phyloP scores from a whole-genome alignment of 441 rosid genomes.

The Mallotus repandus region DNA sequence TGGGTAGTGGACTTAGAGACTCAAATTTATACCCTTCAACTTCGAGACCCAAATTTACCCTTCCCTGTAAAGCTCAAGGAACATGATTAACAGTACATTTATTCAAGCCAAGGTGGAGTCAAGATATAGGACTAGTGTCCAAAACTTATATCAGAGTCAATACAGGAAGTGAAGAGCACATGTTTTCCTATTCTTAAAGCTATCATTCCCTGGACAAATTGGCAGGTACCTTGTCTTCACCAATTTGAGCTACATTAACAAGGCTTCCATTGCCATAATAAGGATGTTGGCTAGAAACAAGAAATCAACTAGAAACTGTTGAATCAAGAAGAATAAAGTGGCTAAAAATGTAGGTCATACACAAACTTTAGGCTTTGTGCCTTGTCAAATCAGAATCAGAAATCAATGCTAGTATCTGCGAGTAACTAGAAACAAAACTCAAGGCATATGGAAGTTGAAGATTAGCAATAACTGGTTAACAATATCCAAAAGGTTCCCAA shows the following conservation, averaged over 20 bases:
- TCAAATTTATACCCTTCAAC: not conserved
- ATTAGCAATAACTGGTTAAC: constrained; percentile 22
- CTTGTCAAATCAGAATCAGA: not conserved
- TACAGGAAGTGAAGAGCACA: not conserved
- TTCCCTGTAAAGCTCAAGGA: not conserved
- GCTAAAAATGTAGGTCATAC: not conserved
- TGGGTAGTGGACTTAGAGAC: too few relatives aligned
- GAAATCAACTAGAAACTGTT: not conserved
- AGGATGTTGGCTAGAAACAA: not conserved
- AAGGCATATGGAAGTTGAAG: constrained; percentile 4
- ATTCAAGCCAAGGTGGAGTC: not conserved
- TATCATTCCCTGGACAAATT: not conserved
- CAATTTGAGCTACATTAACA: not conserved
- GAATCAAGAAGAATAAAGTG: not conserved
- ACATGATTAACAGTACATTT: not conserved
- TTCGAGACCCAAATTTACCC: not conserved
- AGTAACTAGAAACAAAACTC: constrained; percentile 17
- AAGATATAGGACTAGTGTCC: not conserved
- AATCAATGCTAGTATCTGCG: constrained; percentile 17
- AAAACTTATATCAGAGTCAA: not conserved
- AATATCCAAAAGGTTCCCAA: constrained; percentile 39
- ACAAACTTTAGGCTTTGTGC: not conserved
- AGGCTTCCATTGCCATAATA: not conserved
- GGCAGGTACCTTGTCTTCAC: not conserved
- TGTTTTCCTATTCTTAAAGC: not conserved